These are phyloP conservation scores for Phylloboletellus chloephorus DNA, from an alignment of 1,284 basidiomycete genomes.

Conservation along the genomic window DNA sequence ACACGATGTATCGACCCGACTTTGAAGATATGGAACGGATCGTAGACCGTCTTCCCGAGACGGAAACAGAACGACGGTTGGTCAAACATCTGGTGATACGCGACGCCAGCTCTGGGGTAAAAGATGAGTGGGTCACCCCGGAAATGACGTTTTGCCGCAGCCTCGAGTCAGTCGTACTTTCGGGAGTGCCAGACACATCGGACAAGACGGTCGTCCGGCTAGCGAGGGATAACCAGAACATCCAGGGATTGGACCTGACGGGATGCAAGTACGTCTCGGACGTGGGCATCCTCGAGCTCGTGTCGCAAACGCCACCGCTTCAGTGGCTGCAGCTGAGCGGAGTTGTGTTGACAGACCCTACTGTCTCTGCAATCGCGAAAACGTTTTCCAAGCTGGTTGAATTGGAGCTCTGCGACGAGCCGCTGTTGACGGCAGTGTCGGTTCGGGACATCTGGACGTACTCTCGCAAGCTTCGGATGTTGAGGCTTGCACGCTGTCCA, in stretches of 20 bases:
- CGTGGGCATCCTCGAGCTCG: slow-evolving; percentile 66
- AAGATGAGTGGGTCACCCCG: slow-evolving; percentile 59
- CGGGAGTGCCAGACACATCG: slow-evolving; percentile 59
- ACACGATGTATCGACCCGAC: slow-evolving; percentile 23
- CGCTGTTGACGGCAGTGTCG: slow-evolving; percentile 65
- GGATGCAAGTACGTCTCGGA: slow-evolving; percentile 77
- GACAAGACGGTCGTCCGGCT: slow-evolving; percentile 65
- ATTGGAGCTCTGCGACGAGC: slow-evolving; percentile 73
- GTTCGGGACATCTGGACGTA: slow-evolving; percentile 81
- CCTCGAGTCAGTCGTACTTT: slow-evolving; percentile 71
- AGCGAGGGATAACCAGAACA: slow-evolving; percentile 56
- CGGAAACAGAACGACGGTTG: slow-evolving; percentile 48
- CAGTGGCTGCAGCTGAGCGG: slow-evolving; percentile 72
- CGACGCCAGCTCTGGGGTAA: slow-evolving; percentile 38
- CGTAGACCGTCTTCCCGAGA: slow-evolving; percentile 45
- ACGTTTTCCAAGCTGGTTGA: slow-evolving; percentile 77
- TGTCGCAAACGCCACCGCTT: slow-evolving; percentile 60
- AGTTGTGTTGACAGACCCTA: slow-evolving; percentile 65
- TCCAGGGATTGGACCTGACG: slow-evolving; percentile 75
- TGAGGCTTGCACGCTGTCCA: slow-evolving; percentile 68
- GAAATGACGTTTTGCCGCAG: slow-evolving; percentile 63
- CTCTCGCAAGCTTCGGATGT: slow-evolving; percentile 68
- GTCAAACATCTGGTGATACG: slow-evolving; percentile 53
- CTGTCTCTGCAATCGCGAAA: slow-evolving; percentile 69
- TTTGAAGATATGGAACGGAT: slow-evolving; percentile 48